These are phyloP conservation scores for Fusarium clavum DNA, from an alignment of 2,329 filamentous ascomycete species.

Conservation along the genomic window DNA sequence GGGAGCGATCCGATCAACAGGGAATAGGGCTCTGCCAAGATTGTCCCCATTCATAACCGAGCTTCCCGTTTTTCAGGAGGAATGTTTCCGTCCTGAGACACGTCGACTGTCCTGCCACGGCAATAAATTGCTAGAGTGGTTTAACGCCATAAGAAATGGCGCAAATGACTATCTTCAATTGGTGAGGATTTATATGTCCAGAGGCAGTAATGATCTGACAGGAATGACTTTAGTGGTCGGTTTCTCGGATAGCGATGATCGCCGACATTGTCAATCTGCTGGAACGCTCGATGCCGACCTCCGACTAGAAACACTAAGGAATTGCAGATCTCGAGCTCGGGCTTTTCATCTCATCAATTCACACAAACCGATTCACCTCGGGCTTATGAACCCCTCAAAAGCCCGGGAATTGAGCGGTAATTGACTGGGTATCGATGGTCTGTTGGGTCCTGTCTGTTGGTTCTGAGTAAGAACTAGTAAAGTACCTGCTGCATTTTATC, in stretches of 20 bases:
- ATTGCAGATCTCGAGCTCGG: not conserved
- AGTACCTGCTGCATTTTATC: not conserved
- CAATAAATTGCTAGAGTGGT: not conserved
- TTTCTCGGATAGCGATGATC: too few relatives aligned
- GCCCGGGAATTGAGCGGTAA: not conserved
- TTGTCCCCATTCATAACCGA: not conserved
- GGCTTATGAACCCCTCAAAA: not conserved
- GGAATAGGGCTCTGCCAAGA: not conserved
- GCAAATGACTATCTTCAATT: not conserved
- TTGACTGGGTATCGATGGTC: not conserved
- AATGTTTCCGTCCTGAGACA: not conserved
- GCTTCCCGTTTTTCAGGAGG: not conserved
- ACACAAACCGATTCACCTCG: rapidly evolving
- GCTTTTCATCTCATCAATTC: too few relatives aligned
- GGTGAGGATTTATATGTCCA: too few relatives aligned
- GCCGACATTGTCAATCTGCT: not conserved
- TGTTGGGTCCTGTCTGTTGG: not conserved
- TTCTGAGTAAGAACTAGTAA: not conserved
- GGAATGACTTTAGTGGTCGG: too few relatives aligned
- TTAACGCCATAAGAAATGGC: not conserved
- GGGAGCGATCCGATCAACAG: not conserved
- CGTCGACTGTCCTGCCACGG: not conserved
- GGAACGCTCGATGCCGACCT: not conserved
- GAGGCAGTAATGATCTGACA: too few relatives aligned
- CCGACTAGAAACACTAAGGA: not conserved